phyloP scores from a whole-genome alignment of 495 filamentous ascomycete species.

The Tetracladium setigerum region DNA sequence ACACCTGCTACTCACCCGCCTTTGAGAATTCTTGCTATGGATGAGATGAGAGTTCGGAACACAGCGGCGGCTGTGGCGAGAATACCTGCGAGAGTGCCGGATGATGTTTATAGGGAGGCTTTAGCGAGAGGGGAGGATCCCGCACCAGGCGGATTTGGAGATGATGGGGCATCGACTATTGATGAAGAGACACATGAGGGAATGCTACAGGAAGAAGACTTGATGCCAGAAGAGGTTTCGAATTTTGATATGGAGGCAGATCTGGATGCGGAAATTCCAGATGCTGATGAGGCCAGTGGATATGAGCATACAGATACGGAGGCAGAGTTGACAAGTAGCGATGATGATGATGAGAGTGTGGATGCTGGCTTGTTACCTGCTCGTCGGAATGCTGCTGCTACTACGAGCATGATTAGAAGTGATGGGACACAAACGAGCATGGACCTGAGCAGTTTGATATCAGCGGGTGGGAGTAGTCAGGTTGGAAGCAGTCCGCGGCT shows the following conservation, averaged over 20 bases:
- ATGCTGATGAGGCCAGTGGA: conserved; percentile 45
- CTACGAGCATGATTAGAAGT: conserved; percentile 27
- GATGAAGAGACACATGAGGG: conserved; percentile 33
- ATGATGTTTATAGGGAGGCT: conserved; percentile 38
- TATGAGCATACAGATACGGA: conserved; percentile 86
- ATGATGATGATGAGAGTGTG: conserved; percentile 28
- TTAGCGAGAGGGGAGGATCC: conserved; percentile 36
- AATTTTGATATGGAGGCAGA: conserved; percentile 49
- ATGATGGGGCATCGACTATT: conserved; percentile 15
- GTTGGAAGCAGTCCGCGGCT: conserved; percentile 35
- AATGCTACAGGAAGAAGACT: conserved; percentile 46
- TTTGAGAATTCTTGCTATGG: conserved; percentile 22
- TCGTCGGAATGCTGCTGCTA: neutral
- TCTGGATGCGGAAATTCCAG: conserved; percentile 61
- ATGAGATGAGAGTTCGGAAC: conserved; percentile 26
- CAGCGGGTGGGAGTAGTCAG: conserved; percentile 34
- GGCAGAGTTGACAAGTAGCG: conserved; percentile 45
- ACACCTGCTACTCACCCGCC: conserved; percentile 19
- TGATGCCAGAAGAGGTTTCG: conserved; percentile 26
- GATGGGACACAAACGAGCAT: conserved; percentile 39
- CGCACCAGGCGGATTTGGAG: conserved; percentile 29
- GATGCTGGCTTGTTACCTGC: conserved; percentile 8
- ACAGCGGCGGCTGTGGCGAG: neutral
- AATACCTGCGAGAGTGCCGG: conserved; percentile 25
- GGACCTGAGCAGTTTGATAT: conserved; percentile 41